A percentile compares a stretch with the other conserved stretches of the same genome.
phyloP scores from a whole-genome alignment of 148 eudicot genomes.

The Oxyria digyna region DNA sequence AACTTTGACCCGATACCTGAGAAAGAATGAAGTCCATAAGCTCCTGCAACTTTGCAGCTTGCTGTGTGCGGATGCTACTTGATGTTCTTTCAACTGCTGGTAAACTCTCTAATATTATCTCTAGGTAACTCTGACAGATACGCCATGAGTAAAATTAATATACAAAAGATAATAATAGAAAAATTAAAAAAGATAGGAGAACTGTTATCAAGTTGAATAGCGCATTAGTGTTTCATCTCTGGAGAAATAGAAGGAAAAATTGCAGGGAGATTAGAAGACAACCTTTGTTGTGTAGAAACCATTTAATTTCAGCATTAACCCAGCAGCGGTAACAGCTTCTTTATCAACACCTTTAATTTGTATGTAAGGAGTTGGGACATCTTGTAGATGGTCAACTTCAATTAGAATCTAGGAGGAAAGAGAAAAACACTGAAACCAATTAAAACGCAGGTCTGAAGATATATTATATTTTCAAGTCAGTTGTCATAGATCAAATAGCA shows the following conservation, averaged over 20 bases:
- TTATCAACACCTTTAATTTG: constrained; percentile 91
- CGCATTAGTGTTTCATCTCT: background rate
- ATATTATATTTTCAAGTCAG: background rate
- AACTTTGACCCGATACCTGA: constrained; percentile 39
- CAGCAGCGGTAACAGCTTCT: constrained; percentile 79
- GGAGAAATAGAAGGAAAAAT: background rate
- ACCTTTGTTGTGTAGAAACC: constrained; percentile 96
- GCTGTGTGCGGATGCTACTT: constrained; percentile 73
- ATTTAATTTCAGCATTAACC: constrained; percentile 68
- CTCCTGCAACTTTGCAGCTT: constrained; percentile 82
- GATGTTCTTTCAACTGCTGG: constrained; percentile 63
- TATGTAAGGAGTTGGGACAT: constrained; percentile 70
- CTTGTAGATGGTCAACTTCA: constrained; percentile 90
- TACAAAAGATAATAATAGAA: background rate
- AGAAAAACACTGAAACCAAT: background rate
- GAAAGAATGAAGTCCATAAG: constrained; percentile 77
- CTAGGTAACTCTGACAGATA: constrained; percentile 57
- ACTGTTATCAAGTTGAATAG: background rate
- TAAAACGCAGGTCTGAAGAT: background rate
- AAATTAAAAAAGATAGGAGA: background rate
- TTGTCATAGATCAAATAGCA: background rate
- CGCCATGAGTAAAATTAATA: constrained; percentile 9
- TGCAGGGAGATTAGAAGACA: background rate
- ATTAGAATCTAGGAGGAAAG: constrained; percentile 53
- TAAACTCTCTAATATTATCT: constrained; percentile 67